A percentile compares a stretch with the other conserved stretches of the same genome.
Conservation (phyloP, 2,329 filamentous ascomycete genomes). For the Aspergillus bombycis region DNA sequence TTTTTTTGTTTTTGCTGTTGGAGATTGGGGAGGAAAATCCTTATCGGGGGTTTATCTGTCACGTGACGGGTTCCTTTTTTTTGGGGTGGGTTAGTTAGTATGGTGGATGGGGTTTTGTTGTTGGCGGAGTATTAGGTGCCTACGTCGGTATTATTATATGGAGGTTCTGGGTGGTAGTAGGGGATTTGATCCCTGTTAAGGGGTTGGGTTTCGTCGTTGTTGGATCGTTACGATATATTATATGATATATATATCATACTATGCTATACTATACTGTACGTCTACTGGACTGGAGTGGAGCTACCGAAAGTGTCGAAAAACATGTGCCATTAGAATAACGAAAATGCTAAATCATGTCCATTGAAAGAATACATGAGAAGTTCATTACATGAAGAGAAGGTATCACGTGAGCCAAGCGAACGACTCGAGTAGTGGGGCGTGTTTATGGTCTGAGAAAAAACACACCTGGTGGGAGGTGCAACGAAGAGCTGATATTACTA, state of each 20-base stretch:
- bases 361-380: constrained; percentile 4
- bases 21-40: constrained; percentile 13
- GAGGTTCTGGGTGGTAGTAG: too few relatives aligned
- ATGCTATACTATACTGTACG: too few relatives aligned
- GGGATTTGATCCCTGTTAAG: too few relatives aligned
- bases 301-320: neutral
- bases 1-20: neutral
- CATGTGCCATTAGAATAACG: constrained; percentile 9
- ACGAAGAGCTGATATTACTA: constrained; percentile 5
- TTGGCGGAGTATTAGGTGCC: too few relatives aligned
- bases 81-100: neutral
- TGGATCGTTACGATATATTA: too few relatives aligned
- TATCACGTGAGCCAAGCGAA: neutral
- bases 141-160: too few relatives aligned
- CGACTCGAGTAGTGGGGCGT: neutral
- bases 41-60: constrained; percentile 24
- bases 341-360: constrained; percentile 1
- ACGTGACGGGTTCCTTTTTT: constrained; percentile 14
- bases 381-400: constrained; percentile 14
- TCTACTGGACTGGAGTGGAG: neutral
- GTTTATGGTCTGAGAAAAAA: neutral
- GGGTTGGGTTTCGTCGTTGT: too few relatives aligned
- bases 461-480: neutral
- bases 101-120: too few relatives aligned
- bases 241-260: too few relatives aligned